These are phyloP conservation scores for Pulveroboletus sp. DNA, from an alignment of 768 basidiomycete species.

Conservation along the genomic window DNA sequence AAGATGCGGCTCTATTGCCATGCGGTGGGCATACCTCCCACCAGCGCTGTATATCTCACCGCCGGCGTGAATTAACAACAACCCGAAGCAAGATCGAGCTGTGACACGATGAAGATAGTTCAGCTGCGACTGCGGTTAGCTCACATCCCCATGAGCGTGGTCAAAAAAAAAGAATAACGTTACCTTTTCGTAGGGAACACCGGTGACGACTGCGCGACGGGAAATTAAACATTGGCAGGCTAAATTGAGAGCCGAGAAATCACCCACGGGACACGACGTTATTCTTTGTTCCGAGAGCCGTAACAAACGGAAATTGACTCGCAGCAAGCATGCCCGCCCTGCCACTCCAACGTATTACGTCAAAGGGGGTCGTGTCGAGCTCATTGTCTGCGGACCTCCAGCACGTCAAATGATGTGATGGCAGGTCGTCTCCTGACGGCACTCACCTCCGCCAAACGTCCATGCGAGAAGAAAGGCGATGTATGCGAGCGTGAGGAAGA, in stretches of 20 bases:
- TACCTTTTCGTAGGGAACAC: conserved; percentile 26
- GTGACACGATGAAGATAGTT: conserved; percentile 45
- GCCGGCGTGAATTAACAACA: conserved; percentile 47
- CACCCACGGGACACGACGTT: conserved; percentile 39
- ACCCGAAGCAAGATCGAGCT: conserved; percentile 42
- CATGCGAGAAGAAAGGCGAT: conserved; percentile 40
- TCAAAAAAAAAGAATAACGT: neutral
- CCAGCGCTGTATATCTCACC: conserved; percentile 2
- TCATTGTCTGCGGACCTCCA: conserved; percentile 1
- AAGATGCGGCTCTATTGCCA: neutral
- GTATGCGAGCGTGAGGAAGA: conserved; percentile 45
- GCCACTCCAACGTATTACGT: conserved; percentile 24
- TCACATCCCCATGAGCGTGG: neutral
- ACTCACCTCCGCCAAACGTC: conserved; percentile 44
- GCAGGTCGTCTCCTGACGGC: neutral
- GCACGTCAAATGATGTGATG: neutral
- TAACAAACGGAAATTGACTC: conserved; percentile 39
- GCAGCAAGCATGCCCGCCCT: conserved; percentile 31
- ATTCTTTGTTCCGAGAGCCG: conserved; percentile 47
- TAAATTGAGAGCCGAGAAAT: too few species aligned
- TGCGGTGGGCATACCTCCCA: conserved; percentile 1
- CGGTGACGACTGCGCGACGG: conserved; percentile 22
- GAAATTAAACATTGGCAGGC: neutral
- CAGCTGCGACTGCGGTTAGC: conserved; percentile 24
- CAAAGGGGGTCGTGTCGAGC: conserved; percentile 1